Percentiles rank a stretch among this genome's conserved stretches.
phyloP scores from a whole-genome alignment of 139 green algal species.

The Volvox africanus region DNA sequence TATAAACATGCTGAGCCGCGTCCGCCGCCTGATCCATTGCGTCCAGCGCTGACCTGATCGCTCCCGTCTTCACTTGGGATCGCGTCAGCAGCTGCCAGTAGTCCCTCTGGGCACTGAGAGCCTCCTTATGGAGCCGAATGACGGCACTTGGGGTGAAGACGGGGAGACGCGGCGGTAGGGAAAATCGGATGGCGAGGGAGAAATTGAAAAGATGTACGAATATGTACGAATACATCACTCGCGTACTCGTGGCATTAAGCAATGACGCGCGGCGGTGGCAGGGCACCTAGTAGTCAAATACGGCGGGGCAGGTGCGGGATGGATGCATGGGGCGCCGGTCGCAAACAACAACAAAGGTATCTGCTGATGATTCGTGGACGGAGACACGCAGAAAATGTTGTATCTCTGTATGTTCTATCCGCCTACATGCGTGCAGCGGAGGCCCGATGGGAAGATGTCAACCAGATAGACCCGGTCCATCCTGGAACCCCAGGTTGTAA shows the following conservation, averaged over 20 bases:
- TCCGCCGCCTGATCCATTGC: neutral
- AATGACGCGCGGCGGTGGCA: neutral
- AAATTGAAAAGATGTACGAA: neutral
- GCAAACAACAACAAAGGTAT: too few relatives aligned
- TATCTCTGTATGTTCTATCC: too few relatives aligned
- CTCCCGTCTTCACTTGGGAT: neutral
- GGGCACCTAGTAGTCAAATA: too few relatives aligned
- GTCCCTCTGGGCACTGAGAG: conserved; percentile 33
- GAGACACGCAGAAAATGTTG: too few relatives aligned
- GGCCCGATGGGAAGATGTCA: too few relatives aligned
- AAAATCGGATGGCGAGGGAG: neutral
- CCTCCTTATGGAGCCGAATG: conserved; percentile 48
- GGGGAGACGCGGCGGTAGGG: neutral
- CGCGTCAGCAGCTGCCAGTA: conserved; percentile 36
- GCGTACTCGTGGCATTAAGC: too few relatives aligned
- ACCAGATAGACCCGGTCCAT: too few relatives aligned
- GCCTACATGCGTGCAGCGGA: too few relatives aligned
- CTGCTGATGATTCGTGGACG: too few relatives aligned
- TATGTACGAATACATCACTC: neutral
- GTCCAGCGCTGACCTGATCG: neutral
- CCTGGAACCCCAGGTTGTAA: too few relatives aligned
- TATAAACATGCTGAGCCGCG: conserved; percentile 26
- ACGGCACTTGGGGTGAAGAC: conserved; percentile 30
- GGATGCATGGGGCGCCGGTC: neutral
- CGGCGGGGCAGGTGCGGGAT: too few relatives aligned